Conservation (phyloP, 306 rosid species). For the Fagus sylvatica region DNA sequence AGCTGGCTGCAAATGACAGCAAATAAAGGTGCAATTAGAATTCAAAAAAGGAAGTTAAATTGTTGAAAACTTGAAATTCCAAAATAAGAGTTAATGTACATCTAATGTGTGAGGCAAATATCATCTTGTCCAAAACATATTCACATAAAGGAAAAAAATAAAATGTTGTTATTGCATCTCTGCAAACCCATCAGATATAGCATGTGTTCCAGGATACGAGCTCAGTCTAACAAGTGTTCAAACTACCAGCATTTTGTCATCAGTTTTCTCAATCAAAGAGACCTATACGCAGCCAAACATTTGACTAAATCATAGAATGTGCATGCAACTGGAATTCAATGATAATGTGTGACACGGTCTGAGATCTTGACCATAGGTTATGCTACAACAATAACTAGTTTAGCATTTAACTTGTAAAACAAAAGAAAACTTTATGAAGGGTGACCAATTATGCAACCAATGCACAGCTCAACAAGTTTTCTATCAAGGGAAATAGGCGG, state of each 20-base stretch:
- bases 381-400: neutral
- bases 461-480: neutral
- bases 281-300: neutral
- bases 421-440: neutral
- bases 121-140: neutral
- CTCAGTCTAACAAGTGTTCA: neutral
- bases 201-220: neutral
- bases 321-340: neutral
- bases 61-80: neutral
- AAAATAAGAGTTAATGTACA: neutral
- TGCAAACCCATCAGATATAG: neutral
- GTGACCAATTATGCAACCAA: slow-evolving; percentile 1
- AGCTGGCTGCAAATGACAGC: slow-evolving; percentile 68
- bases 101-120: neutral
- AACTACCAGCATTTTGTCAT: neutral
- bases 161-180: neutral
- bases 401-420: neutral
- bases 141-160: neutral
- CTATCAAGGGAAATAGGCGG: neutral
- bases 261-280: neutral
- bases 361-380: neutral
- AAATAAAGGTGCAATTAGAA: slow-evolving; percentile 10
- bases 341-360: neutral
- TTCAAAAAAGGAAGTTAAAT: slow-evolving; percentile 8
- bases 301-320: neutral